A percentile compares a stretch with the other conserved stretches of the same genome.
phyloP scores from a whole-genome alignment of 202 grass and related monocot species.

The Panicum virgatum region DNA sequence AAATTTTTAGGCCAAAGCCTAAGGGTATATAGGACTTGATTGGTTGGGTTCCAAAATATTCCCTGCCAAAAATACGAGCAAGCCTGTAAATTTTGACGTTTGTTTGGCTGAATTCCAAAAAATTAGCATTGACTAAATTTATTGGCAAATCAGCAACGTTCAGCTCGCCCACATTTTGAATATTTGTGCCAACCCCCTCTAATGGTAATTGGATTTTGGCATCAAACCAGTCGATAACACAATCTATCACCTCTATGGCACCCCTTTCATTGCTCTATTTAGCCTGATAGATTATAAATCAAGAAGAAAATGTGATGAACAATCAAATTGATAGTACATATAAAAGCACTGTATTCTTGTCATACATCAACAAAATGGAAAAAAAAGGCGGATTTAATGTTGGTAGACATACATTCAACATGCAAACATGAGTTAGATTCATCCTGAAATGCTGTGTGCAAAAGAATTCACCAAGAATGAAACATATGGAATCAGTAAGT shows the following conservation, averaged over 20 bases:
- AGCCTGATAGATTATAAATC: slow-evolving; percentile 21
- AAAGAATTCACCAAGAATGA: neutral
- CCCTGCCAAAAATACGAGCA: no score
- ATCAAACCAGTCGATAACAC: no score
- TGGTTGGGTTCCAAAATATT: no score
- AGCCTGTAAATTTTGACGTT: no score
- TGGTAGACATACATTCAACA: neutral
- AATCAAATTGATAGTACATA: neutral
- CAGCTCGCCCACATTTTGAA: no score
- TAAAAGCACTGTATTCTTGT: neutral
- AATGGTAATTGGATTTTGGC: no score
- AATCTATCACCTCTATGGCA: slow-evolving; percentile 1
- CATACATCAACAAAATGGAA: neutral
- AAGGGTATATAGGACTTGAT: neutral
- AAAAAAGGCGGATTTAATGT: neutral
- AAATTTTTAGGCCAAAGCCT: neutral
- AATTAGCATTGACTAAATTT: no score
- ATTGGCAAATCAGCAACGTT: no score
- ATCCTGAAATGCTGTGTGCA: slow-evolving; percentile 4
- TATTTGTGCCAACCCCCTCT: no score
- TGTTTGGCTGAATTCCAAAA: no score
- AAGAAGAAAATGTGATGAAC: slow-evolving; percentile 34
- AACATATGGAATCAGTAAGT: neutral
- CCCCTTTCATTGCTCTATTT: slow-evolving; percentile 36
- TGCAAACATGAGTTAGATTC: slow-evolving; percentile 13